Percentiles rank a stretch among this genome's conserved stretches.
phyloP scores from a whole-genome alignment of 192 early-diverging fungal species.

The Dissophora globulifera region DNA sequence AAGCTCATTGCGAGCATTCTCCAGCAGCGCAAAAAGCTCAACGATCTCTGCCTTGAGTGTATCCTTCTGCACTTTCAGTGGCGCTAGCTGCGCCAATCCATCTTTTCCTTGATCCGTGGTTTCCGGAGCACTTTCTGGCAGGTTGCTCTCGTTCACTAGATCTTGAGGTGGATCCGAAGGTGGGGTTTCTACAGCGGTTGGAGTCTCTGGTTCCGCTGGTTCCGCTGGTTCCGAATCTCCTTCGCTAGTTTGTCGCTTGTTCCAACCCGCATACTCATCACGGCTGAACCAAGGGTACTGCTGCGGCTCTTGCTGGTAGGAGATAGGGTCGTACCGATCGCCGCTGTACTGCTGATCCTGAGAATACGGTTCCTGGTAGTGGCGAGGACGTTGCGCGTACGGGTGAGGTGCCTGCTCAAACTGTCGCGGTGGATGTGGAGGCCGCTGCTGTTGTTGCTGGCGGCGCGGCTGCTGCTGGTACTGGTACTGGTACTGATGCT shows the following conservation, averaged over 20 bases:
- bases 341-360: too few species aligned
- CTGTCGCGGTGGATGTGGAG: too few species aligned
- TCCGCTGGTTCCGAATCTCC: too few species aligned
- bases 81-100: too few species aligned
- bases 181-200: too few species aligned
- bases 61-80: constrained; percentile 9
- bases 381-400: too few species aligned
- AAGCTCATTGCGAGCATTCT: constrained; percentile 11
- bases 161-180: too few species aligned
- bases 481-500: neutral
- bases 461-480: neutral
- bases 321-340: neutral
- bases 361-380: too few species aligned
- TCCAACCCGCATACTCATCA: neutral
- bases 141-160: neutral
- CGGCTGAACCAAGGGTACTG: neutral
- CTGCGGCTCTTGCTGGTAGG: neutral
- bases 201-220: too few species aligned
- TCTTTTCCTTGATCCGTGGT: too few species aligned
- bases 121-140: neutral
- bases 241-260: neutral
- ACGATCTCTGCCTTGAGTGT: constrained; percentile 9
- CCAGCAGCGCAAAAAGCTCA: constrained; percentile 15
- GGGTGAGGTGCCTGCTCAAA: too few species aligned
- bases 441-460: neutral